Conservation (phyloP, 495 filamentous ascomycete genomes). For the Pyrenula aspistea region DNA sequence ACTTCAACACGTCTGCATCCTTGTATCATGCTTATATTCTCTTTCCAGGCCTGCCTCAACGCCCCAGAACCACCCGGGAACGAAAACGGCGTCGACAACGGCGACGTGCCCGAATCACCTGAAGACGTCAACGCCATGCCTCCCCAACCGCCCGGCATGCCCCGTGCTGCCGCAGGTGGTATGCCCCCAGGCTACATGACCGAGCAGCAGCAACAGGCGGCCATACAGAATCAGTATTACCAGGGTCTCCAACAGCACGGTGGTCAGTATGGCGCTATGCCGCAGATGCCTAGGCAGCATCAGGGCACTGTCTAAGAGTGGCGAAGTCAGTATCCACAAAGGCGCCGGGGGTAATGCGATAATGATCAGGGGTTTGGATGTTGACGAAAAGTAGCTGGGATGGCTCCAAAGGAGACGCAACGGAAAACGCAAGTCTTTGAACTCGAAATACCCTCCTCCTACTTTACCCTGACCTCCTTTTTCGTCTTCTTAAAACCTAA, state of each 20-base stretch:
- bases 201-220: constrained; percentile 44
- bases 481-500: too few relatives aligned
- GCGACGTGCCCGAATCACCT: constrained; percentile 43
- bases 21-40: neutral
- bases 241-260: constrained; percentile 43
- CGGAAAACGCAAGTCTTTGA: too few relatives aligned
- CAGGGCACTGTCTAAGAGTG: constrained; percentile 37
- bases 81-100: constrained; percentile 77
- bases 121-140: constrained; percentile 44
- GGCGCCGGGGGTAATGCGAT: too few relatives aligned
- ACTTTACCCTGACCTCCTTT: too few relatives aligned
- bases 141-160: constrained; percentile 37
- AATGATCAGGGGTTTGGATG: too few relatives aligned
- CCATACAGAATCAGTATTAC: constrained; percentile 38
- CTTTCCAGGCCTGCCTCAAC: constrained; percentile 77
- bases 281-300: constrained; percentile 43
- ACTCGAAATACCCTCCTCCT: too few relatives aligned
- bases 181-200: constrained; percentile 43
- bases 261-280: constrained; percentile 44
- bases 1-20: neutral
- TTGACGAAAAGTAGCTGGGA: too few relatives aligned
- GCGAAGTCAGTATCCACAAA: too few relatives aligned
- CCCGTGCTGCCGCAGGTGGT: constrained; percentile 24
- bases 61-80: constrained; percentile 82
- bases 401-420: too few relatives aligned